A percentile compares a stretch with the other conserved stretches of the same genome.
Conservation (phyloP, 805 yeast species). For the Saturnispora bothae region DNA sequence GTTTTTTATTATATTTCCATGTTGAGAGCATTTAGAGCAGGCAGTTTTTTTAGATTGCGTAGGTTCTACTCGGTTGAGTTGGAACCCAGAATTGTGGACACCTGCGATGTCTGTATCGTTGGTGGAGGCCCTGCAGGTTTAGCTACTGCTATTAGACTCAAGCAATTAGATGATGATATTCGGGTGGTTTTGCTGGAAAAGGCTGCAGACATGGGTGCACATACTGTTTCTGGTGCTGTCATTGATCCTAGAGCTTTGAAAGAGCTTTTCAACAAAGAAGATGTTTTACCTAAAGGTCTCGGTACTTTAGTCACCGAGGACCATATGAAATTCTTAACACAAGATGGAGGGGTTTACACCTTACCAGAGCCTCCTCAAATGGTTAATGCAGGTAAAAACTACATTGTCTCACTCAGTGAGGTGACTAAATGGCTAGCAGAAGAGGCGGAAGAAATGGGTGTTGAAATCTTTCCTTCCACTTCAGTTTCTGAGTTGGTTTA, state of each 20-base stretch:
- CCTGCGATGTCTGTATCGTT: slow-evolving; percentile 88
- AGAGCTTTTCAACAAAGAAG: slow-evolving; percentile 71
- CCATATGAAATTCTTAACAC: slow-evolving; percentile 59
- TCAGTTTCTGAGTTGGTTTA: slow-evolving; percentile 73
- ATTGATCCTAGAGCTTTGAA: slow-evolving; percentile 80
- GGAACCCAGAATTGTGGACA: slow-evolving; percentile 70
- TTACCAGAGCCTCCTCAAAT: slow-evolving; percentile 92
- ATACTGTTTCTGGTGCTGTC: slow-evolving; percentile 88
- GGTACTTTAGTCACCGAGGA: slow-evolving; percentile 70
- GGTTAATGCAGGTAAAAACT: slow-evolving; percentile 71
- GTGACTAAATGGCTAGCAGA: slow-evolving; percentile 77
- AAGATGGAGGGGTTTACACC: slow-evolving; percentile 43
- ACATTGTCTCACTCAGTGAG: slow-evolving; percentile 71
- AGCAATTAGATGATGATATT: slow-evolving; percentile 65
- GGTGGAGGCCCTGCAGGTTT: slow-evolving; percentile 99
- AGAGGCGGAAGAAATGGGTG: slow-evolving; percentile 87
- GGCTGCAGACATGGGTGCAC: slow-evolving; percentile 88
- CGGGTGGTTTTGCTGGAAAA: slow-evolving; percentile 88
- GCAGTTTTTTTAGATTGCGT: neutral
- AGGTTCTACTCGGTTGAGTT: slow-evolving; percentile 23
- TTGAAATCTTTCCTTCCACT: slow-evolving; percentile 86
- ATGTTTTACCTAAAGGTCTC: slow-evolving; percentile 60
- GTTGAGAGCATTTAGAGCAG: no score
- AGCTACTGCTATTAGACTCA: slow-evolving; percentile 82
- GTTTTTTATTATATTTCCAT: no score